phyloP scores from a whole-genome alignment of 352 stramenopile genomes.

The Globisporangium lucens region DNA sequence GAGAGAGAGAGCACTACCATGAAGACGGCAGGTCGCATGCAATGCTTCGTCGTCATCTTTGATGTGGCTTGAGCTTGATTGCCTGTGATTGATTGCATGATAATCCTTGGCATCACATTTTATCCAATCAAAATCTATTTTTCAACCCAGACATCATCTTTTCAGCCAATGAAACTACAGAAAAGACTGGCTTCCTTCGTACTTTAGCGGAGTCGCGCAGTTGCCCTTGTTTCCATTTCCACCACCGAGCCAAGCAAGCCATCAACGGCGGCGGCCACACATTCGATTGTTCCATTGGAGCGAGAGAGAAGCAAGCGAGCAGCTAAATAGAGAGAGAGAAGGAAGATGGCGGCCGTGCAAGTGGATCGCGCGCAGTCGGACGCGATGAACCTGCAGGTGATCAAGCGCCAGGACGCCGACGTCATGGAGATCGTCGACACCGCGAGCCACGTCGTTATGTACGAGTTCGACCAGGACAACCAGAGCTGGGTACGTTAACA shows the following conservation, averaged over 20 bases:
- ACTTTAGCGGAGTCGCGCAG: conserved; percentile 5
- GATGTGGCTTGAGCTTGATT: not conserved
- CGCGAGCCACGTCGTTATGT: conserved; percentile 84
- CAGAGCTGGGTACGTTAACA: conserved; percentile 72
- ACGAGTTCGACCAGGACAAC: conserved; percentile 82
- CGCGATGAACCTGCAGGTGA: conserved; percentile 85
- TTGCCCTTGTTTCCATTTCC: conserved; percentile 12
- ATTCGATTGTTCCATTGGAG: conserved; percentile 9
- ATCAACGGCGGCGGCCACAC: not conserved
- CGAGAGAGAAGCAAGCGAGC: not conserved
- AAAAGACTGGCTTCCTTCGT: not conserved
- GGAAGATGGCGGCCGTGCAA: conserved; percentile 44
- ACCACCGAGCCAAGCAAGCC: not conserved
- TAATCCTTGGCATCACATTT: not conserved
- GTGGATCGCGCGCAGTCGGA: conserved; percentile 82
- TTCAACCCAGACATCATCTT: not conserved
- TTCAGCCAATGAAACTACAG: not conserved
- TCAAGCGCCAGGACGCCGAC: conserved; percentile 79
- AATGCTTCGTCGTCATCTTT: not conserved
- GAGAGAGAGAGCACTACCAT: not conserved
- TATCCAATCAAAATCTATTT: not conserved
- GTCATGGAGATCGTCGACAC: conserved; percentile 84
- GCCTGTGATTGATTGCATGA: not conserved
- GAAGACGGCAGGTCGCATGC: not conserved
- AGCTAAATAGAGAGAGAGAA: not conserved